Evolutionary conservation across 2,329 filamentous ascomycete genomes (phyloP).

Genomic region (Colletotrichum sublineola): DNA sequence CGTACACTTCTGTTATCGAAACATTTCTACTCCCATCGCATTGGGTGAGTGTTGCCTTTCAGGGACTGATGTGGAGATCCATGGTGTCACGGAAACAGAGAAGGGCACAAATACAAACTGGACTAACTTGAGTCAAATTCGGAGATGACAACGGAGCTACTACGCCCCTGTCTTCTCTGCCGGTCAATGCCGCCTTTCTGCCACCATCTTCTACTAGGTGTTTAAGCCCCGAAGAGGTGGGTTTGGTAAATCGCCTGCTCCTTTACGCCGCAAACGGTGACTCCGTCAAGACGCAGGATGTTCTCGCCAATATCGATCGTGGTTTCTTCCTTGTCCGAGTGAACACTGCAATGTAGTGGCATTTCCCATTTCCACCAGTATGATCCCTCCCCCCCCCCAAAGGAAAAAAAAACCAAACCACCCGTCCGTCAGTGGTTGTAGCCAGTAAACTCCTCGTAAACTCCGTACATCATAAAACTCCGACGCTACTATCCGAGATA

Average conservation of each 20-base stretch:
- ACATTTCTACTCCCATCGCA: background rate
- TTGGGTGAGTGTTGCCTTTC: background rate
- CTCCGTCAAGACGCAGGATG: conserved; percentile 23
- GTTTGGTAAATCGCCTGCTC: conserved; percentile 26
- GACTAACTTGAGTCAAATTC: conserved; percentile 35
- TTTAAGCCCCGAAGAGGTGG: conserved; percentile 23
- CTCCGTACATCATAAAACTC: conserved; percentile 52
- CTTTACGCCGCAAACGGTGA: conserved; percentile 21
- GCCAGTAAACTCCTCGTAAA: conserved; percentile 42
- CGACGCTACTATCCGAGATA: conserved; percentile 50
- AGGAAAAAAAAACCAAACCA: conserved; percentile 33
- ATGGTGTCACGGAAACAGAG: background rate
- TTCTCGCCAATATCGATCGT: conserved; percentile 39
- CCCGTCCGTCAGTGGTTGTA: conserved; percentile 34
- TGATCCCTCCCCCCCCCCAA: conserved; percentile 1
- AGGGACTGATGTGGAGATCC: background rate
- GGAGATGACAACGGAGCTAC: conserved; percentile 31
- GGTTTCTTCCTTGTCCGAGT: conserved; percentile 30
- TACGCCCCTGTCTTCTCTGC: conserved; percentile 15
- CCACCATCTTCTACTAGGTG: conserved; percentile 13
- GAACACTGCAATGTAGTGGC: conserved; percentile 31
- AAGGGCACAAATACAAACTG: background rate
- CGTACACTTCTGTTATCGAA: too few species aligned
- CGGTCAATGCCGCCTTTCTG: conserved; percentile 1
- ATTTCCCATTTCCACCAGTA: conserved; percentile 27